Conservation (phyloP, 2,329 filamentous ascomycete species). For the Nigrospora osmanthi region DNA sequence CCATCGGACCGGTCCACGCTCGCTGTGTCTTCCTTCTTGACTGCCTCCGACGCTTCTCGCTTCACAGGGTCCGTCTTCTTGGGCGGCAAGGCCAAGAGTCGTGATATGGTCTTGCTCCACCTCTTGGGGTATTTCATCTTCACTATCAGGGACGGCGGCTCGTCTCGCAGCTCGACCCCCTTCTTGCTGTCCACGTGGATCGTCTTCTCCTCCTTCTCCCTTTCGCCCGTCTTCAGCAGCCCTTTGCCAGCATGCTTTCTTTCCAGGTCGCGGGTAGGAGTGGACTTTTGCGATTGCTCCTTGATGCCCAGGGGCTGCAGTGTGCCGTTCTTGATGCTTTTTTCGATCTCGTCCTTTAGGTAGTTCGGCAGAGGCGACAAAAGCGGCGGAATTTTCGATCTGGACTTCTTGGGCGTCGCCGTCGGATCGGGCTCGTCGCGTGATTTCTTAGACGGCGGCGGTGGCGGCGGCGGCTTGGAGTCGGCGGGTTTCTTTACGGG, state of each 20-base stretch:
- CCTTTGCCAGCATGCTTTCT: slow-evolving; percentile 15
- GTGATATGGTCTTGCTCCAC: slow-evolving; percentile 33
- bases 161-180: slow-evolving; percentile 23
- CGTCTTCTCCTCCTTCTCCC: slow-evolving; percentile 11
- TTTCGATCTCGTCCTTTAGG: slow-evolving; percentile 8
- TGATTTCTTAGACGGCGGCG: slow-evolving; percentile 13
- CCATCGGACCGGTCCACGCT: slow-evolving; percentile 29
- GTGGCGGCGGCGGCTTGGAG: slow-evolving; percentile 10
- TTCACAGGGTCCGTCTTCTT: slow-evolving; percentile 27
- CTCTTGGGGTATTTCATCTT: slow-evolving; percentile 41
- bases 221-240: slow-evolving; percentile 23
- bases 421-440: slow-evolving; percentile 18
- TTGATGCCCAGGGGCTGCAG: slow-evolving; percentile 9
- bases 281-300: slow-evolving; percentile 13
- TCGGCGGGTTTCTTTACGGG: slow-evolving; percentile 24
- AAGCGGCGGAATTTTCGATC: slow-evolving; percentile 35
- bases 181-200: slow-evolving; percentile 20
- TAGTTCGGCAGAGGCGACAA: slow-evolving; percentile 33
- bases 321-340: slow-evolving; percentile 3
- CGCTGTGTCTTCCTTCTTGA: slow-evolving; percentile 24
- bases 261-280: neutral
- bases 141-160: slow-evolving; percentile 28
- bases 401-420: slow-evolving; percentile 28
- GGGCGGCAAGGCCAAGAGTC: slow-evolving; percentile 36
- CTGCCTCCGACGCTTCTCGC: slow-evolving; percentile 20